Conservation (phyloP, 2,329 filamentous ascomycete genomes). For the Myotisia sp. region DNA sequence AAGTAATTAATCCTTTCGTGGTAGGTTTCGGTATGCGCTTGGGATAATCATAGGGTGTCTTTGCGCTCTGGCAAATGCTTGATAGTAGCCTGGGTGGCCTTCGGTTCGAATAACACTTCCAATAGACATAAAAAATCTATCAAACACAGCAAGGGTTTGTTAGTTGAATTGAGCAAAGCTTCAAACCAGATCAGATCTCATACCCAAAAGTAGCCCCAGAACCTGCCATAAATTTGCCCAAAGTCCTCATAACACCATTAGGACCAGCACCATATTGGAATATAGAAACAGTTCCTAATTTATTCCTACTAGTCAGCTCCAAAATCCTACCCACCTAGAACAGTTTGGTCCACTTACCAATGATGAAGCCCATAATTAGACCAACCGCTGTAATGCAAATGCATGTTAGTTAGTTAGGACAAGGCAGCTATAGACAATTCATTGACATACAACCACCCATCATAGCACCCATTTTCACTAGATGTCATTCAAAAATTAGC, state of each 20-base stretch:
- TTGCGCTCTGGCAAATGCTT: conserved; percentile 62
- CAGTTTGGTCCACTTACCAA: conserved; percentile 46
- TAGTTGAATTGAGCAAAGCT: conserved; percentile 1
- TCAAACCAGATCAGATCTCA: conserved; percentile 17
- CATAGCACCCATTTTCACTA: conserved; percentile 96
- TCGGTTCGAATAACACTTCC: conserved; percentile 93
- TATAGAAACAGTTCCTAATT: conserved; percentile 73
- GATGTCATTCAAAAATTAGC: conserved; percentile 13
- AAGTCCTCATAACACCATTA: conserved; percentile 82
- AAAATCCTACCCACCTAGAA: neutral
- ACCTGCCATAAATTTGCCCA: conserved; percentile 93
- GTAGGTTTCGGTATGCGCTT: conserved; percentile 21
- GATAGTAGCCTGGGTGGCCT: conserved; percentile 57
- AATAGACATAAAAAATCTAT: conserved; percentile 93
- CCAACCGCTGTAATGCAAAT: conserved; percentile 57
- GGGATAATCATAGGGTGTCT: conserved; percentile 58
- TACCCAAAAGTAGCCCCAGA: conserved; percentile 95
- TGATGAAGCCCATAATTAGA: conserved; percentile 93
- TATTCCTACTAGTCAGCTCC: neutral
- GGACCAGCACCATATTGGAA: conserved; percentile 87
- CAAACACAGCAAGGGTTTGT: conserved; percentile 28
- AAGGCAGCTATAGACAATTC: neutral
- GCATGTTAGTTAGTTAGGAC: conserved; percentile 8
- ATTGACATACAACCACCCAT: conserved; percentile 80
- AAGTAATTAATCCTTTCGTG: conserved; percentile 16